Percentiles rank a stretch among this genome's conserved stretches.
phyloP scores from a whole-genome alignment of 306 rosid genomes.

The Senna siamea region DNA sequence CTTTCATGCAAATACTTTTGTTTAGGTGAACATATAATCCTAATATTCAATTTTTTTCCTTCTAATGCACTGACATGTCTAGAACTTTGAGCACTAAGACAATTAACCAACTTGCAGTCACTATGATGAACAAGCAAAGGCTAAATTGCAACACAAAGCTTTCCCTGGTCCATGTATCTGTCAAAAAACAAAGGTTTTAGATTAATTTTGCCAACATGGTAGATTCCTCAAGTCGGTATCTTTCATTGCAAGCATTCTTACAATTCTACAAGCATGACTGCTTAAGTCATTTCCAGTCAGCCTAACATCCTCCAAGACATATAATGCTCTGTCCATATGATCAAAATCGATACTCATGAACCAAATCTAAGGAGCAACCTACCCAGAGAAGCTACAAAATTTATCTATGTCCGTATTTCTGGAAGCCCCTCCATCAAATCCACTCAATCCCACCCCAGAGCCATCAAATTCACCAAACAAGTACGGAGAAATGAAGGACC shows the following conservation, averaged over 20 bases:
- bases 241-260: conserved; percentile 21
- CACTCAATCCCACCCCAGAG: conserved; percentile 18
- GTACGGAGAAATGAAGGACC: not conserved
- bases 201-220: conserved; percentile 24
- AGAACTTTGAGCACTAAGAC: not conserved
- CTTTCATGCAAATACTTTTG: not conserved
- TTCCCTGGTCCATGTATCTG: conserved; percentile 12
- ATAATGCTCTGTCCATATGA: not conserved
- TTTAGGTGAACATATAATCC: not conserved
- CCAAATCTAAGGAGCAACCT: conserved; percentile 14
- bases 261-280: conserved; percentile 33
- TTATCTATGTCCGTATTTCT: not conserved
- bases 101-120: conserved; percentile 17
- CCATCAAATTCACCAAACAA: conserved; percentile 21
- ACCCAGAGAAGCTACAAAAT: conserved; percentile 20
- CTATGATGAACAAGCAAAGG: not conserved
- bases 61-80: conserved; percentile 1
- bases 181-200: not conserved
- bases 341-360: not conserved
- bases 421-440: conserved; percentile 21
- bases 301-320: not conserved
- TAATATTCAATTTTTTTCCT: conserved; percentile 7
- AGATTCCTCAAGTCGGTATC: conserved; percentile 19
- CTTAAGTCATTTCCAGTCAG: conserved; percentile 28
- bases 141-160: conserved; percentile 18